phyloP scores from a whole-genome alignment of 148 eudicot species.

The Rhododendron henanense region DNA sequence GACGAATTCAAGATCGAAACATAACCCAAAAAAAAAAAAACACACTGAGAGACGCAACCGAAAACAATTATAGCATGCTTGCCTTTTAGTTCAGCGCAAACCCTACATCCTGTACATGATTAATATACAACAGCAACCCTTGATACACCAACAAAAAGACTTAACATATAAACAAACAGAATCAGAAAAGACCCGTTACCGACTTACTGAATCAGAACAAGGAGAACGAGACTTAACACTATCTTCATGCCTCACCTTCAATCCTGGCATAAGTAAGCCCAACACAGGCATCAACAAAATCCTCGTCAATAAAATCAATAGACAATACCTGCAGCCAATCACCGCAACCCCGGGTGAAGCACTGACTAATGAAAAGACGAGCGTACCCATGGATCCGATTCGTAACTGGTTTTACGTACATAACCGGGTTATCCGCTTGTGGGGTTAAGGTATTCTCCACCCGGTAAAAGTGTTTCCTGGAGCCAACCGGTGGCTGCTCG shows the following conservation, averaged over 20 bases:
- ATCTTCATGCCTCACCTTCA: constrained; percentile 42
- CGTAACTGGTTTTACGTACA: constrained; percentile 83
- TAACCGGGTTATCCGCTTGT: constrained; percentile 72
- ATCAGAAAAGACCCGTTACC: neutral
- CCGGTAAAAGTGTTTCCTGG: constrained; percentile 69
- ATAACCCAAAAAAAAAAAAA: neutral
- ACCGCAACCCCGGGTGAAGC: constrained; percentile 40
- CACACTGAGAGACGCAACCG: neutral
- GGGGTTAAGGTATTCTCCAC: constrained; percentile 97
- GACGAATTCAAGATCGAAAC: neutral
- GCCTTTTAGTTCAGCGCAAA: neutral
- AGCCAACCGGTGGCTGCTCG: constrained; percentile 50
- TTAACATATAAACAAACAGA: neutral
- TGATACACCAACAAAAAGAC: neutral
- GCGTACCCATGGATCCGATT: constrained; percentile 64
- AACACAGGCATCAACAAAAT: constrained; percentile 88
- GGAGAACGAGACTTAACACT: neutral
- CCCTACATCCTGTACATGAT: neutral
- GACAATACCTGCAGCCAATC: constrained; percentile 79
- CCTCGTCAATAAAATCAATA: constrained; percentile 77
- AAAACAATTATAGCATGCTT: neutral
- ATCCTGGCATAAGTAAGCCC: constrained; percentile 71
- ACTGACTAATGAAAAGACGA: constrained; percentile 67
- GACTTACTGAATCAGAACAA: no score
- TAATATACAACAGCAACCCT: neutral